phyloP scores from a whole-genome alignment of 306 rosid species.

The Mimosa bimucronata region DNA sequence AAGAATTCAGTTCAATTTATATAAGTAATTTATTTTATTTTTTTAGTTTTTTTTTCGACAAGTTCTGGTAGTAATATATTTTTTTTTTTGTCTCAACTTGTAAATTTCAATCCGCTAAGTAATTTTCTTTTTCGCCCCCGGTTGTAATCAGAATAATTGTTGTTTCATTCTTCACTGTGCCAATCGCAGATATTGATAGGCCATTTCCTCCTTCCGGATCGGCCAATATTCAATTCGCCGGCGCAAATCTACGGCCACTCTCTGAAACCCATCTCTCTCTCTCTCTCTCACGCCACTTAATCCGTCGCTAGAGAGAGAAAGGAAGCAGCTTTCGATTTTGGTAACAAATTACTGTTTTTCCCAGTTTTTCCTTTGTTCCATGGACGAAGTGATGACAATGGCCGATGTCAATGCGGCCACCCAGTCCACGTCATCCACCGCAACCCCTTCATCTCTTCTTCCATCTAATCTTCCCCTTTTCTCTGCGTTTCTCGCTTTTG shows the following conservation, averaged over 20 bases:
- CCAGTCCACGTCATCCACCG: slow-evolving; percentile 40
- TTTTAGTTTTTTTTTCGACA: no score
- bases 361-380: background rate
- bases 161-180: background rate
- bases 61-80: no score
- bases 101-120: background rate
- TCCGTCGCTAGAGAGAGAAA: background rate
- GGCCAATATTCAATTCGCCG: background rate
- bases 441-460: slow-evolving; percentile 16
- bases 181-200: background rate
- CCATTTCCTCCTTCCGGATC: background rate
- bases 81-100: background rate
- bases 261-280: no score
- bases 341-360: background rate
- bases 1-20: no score
- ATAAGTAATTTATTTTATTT: no score
- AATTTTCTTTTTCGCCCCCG: background rate
- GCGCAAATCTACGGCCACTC: background rate
- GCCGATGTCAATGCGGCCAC: slow-evolving; percentile 54
- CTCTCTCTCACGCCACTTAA: background rate
- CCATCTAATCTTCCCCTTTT: slow-evolving; percentile 66
- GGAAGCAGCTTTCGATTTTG: background rate
- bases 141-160: background rate
- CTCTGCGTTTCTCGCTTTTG: slow-evolving; percentile 70
- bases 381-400: slow-evolving; percentile 62